phyloP scores from a whole-genome alignment of 2,329 filamentous ascomycete species.

The Knoxdaviesia capensis region DNA sequence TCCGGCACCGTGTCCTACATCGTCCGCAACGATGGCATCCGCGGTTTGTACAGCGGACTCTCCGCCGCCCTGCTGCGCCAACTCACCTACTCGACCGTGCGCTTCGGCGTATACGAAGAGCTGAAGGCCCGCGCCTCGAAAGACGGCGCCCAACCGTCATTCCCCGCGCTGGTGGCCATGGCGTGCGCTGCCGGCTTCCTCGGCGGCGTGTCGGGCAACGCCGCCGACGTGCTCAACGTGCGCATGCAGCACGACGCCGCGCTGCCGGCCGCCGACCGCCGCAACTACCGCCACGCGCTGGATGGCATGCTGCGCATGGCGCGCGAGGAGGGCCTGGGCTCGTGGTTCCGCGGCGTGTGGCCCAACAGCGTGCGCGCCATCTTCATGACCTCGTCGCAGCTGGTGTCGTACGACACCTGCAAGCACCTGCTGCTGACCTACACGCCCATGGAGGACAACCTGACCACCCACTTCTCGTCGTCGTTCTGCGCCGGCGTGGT shows the following conservation, averaged over 20 bases:
- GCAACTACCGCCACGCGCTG: conserved; percentile 78
- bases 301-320: conserved; percentile 76
- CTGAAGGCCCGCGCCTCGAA: conserved; percentile 51
- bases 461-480: conserved; percentile 61
- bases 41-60: conserved; percentile 75
- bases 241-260: conserved; percentile 91
- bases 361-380: conserved; percentile 65
- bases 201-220: conserved; percentile 80
- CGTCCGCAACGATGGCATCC: conserved; percentile 51
- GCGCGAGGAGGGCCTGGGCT: conserved; percentile 57
- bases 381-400: conserved; percentile 73
- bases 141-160: conserved; percentile 33
- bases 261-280: conserved; percentile 48
- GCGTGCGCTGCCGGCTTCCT: conserved; percentile 69
- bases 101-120: conserved; percentile 92
- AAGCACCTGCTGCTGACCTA: conserved; percentile 48
- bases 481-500: conserved; percentile 64
- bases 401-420: conserved; percentile 70
- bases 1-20: conserved; percentile 70
- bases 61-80: conserved; percentile 86
- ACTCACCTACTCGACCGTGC: conserved; percentile 86
- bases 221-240: conserved; percentile 90
- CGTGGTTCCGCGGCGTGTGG: conserved; percentile 69
- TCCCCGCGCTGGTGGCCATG: conserved; percentile 63
- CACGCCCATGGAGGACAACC: conserved; percentile 46